Evolutionary conservation across 2,329 filamentous ascomycete species (phyloP), one percentile per base, ranked within the genome.

Genomic region (Fusarium piperis): DNA sequence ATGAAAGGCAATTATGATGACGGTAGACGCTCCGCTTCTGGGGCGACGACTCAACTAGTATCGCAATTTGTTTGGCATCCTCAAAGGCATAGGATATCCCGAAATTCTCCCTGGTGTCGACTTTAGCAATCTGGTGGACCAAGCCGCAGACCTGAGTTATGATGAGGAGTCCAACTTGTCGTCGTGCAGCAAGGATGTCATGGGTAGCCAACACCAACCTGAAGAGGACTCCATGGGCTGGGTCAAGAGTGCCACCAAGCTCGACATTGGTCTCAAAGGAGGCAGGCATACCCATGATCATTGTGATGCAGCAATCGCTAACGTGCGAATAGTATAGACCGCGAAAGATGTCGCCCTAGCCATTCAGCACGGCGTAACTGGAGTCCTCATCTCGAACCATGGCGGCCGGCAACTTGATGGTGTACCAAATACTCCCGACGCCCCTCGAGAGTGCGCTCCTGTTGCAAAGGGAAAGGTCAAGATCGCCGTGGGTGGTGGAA

Each of bases 1-100:
- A 15, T 76, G 71, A 65, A 78, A 76, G 52, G 77, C 77, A 16
- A 66, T 78, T 18, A 71, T 78, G 5, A 67, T 78, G 38, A 77
- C 77, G 3, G 65, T 78, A 3, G 77, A 78, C 35, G 70, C 69
- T 4, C 75, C 75, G 1, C 69, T 73, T 20, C 69, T 74, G 30
- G 71, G 71, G 18, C 71, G 59, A 59, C 68, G 73, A 6, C 60
- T 75, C 35, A 74, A 75, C 59, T 64, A 78, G 59, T 70, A 67
- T 12, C 64, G 71, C 26, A 63, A 78, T 73, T 72, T 63, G 39
- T 76, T 76, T 55, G 59, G 74, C 5, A 51, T 73, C 4, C 70
- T 70, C 28, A 60, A 62, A 28, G 67, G 67, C 7, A 55, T 73
- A 62, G 65, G 60, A 23, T 73, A 63, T 23, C 71, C 71, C n/a